Base-by-base conservation (phyloP, 2,329 filamentous ascomycete genomes). In the Curvularia lunata region DNA sequence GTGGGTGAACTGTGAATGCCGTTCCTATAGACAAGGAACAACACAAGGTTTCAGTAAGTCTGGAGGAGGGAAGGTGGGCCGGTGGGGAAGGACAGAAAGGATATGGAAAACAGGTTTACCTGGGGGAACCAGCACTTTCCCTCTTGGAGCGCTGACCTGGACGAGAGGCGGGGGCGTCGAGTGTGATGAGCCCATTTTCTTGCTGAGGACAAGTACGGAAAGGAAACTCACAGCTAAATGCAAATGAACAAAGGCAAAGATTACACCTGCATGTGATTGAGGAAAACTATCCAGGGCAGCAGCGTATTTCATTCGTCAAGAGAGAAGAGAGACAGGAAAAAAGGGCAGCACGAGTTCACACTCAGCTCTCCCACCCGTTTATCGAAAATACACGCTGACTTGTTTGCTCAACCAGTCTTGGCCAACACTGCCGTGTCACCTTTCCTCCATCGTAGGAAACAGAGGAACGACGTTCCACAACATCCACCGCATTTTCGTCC, bases 141-240 rank as follows among this genome's bases (percentile, higher is more conserved):
- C 66, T 25, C 52, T 43, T 1, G 64, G 62, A 7, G 67, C 68
- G 27, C 52, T 48, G 55, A 73, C 58, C 46, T 66, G 52, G 48
- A 73, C 54, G 19, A 72, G 65, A 1, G 69, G 68, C 3, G 66
- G 64, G 4, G 68, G 65, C 10, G 59, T 63, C 16, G 70, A 72
- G 46, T 59, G 58, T 16, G 57, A 45, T 46, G 59, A 50, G 30
- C 69, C 70, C 70, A 73, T 73, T 23, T 28, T 43, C 19, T 32
- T 32, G 2, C 8, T 30, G 2, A 3, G 10, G 3, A 32, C 1
- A 32, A 16, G 13, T 32, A 5, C 27, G 27, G 7, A 30, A 10
- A 8, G 27, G 2, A 8, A 30, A 8, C 25, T 30, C 27, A 2
- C 9, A 30, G 27, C 27, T 30, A 8, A 9, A 30, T 30, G 6